Percentiles rank a stretch among this genome's conserved stretches.
These are phyloP conservation scores for Phytophthora lateralis DNA, from an alignment of 352 stramenopile species.

Conservation along the genomic window DNA sequence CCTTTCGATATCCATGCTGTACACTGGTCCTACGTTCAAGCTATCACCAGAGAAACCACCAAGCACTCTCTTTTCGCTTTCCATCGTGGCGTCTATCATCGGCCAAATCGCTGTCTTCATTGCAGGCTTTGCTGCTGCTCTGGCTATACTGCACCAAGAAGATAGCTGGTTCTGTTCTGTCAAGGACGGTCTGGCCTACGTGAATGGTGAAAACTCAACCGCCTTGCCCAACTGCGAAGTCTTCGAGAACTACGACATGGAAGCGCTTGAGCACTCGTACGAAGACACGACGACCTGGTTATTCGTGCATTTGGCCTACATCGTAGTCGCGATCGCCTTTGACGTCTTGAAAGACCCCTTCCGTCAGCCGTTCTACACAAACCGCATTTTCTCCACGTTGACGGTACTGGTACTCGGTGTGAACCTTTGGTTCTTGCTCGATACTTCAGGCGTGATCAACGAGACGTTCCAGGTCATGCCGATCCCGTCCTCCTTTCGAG, in stretches of 20 bases:
- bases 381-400: slow-evolving; percentile 41
- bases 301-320: slow-evolving; percentile 61
- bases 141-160: slow-evolving; percentile 29
- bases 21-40: slow-evolving; percentile 39
- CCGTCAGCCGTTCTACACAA: slow-evolving; percentile 53
- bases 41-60: slow-evolving; percentile 46
- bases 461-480: slow-evolving; percentile 55
- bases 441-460: slow-evolving; percentile 41
- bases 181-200: slow-evolving; percentile 34
- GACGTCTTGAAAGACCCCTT: slow-evolving; percentile 59
- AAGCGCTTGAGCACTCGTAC: slow-evolving; percentile 42
- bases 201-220: slow-evolving; percentile 22
- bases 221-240: slow-evolving; percentile 37
- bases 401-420: slow-evolving; percentile 34
- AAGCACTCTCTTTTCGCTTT: slow-evolving; percentile 51
- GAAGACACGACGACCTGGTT: slow-evolving; percentile 64
- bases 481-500: slow-evolving; percentile 42
- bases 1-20: slow-evolving; percentile 61
- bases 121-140: slow-evolving; percentile 49
- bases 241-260: slow-evolving; percentile 46
- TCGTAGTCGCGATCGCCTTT: slow-evolving; percentile 58
- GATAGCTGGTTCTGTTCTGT: slow-evolving; percentile 58
- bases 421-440: slow-evolving; percentile 62
- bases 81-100: slow-evolving; percentile 53
- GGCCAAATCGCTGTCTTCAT: slow-evolving; percentile 56